Evolutionary conservation across 495 filamentous ascomycete genomes (phyloP), one percentile per base, ranked within the genome.

Genomic region (Aspergillus incahuasiensis): DNA sequence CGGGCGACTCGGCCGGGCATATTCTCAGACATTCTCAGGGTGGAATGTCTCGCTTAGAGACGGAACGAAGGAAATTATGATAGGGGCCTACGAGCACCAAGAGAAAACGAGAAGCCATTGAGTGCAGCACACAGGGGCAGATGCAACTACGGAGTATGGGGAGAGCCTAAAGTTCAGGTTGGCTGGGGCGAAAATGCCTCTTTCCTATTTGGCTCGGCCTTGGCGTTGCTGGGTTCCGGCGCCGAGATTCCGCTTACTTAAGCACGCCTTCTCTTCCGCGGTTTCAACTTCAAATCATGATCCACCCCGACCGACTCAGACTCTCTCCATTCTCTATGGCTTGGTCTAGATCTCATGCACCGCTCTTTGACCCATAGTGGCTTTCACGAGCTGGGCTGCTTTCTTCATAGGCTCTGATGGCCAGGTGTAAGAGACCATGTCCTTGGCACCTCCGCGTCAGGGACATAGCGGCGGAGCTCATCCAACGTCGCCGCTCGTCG

Each of bases 381-480:
- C 12, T 35, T 9, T 7, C n/a, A 34, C 22, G 24, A 34, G 22
- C 24, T 46, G 8, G 20, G 40, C 52, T 7, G 59, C 54, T 13
- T 61, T 32, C 2, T 32, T 42, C 6, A 30, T 51, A 5, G 62
- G 62, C 46, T 57, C 32, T 9, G 62, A 65, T 12, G 40, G n/a
- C 62, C 62, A 65, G 5, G 58, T 56, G 21, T 55, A 63, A 3
- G 49, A 13, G 15, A 59, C 59, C 61, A 67, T 64, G 20, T 57
- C 35, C 35, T 54, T 40, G 61, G 59, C 0, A 63, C 1, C 30
- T 58, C 46, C 12, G 61, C 64, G 28, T 52, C 20, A 13, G 64
- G 64, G 0, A 66, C 61, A 46, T 56, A 63, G 5, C 5, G 9
- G 5, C 57, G 56, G 11, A 66, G 44, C 21, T 63, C 61, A 20